Base-by-base conservation (phyloP, 2,329 filamentous ascomycete species). In the Aaosphaeria pasadenensis region DNA sequence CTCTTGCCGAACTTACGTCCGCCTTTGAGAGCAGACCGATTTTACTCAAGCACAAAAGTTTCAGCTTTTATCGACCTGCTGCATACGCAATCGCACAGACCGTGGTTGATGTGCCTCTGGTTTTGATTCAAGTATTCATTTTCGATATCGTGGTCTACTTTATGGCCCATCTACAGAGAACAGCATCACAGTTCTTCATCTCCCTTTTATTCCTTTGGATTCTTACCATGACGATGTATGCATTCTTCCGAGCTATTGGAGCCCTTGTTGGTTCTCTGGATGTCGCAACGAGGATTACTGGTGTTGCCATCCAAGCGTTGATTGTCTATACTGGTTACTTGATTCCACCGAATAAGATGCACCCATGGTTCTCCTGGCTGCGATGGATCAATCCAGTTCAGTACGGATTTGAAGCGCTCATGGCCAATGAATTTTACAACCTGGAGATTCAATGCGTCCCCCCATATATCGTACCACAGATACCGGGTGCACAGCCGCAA, bases 351-450 rank as follows among this genome's bases (percentile, higher is more conserved):
- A 51, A 52, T 40, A 71, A 71, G 53, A 72, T 72, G 70, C 66
- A 69, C 47, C 68, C 67, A 0, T 71, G 69, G 69, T 71, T 72
- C 36, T 60, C 56, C 5, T 73, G 70, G 71, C 50, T 73, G 11
- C 30, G 64, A 6, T 74, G 71, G 65, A 64, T 74, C 52, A 74
- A 74, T 53, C 86, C 86, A 0, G 71, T 90, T 3, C 81, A 86
- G 0, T 89, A 89, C 49, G 83, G 77, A 0, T 90, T 89, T 48
- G 83, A 89, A 54, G 80, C 79, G 0, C 66, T 91, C 0, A 75
- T 89, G 59, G 75, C 83, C 0, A 90, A 90, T 56, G 87, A 91
- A 61, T 89, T 90, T 48, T 77, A 86, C 53, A 71, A 70, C 30
- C 67, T 84, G 1, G 65, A 77, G 1, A 75, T 86, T 30, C 60